A percentile compares a stretch with the other conserved stretches of the same genome.
phyloP scores from a whole-genome alignment of 805 yeast species.

The Groenewaldozyma tartarivorans region DNA sequence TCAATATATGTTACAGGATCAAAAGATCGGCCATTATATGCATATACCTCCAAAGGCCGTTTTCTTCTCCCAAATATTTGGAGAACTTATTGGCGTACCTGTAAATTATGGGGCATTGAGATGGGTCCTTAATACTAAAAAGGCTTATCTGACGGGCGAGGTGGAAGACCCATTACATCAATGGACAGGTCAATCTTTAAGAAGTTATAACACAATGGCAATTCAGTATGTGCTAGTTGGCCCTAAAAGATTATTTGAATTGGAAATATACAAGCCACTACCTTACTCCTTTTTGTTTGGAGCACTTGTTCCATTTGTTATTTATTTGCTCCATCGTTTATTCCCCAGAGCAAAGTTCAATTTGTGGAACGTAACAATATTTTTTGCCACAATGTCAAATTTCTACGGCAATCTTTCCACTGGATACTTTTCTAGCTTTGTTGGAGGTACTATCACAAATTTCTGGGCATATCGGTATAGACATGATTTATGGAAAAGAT shows the following conservation, averaged over 20 bases:
- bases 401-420: conserved; percentile 10
- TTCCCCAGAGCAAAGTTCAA: conserved; percentile 7
- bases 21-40: conserved; percentile 51
- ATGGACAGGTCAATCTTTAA: conserved; percentile 7
- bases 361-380: conserved; percentile 11
- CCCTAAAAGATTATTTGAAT: conserved; percentile 1
- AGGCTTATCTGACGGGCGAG: conserved; percentile 3
- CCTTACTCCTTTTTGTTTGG: conserved; percentile 8
- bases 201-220: conserved; percentile 6
- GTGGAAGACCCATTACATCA: conserved; percentile 6
- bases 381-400: conserved; percentile 8
- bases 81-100: conserved; percentile 14
- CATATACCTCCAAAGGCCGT: conserved; percentile 18
- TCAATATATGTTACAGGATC: conserved; percentile 33
- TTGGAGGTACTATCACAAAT: conserved; percentile 10
- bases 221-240: conserved; percentile 8
- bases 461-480: conserved; percentile 8
- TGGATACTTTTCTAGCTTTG: conserved; percentile 6
- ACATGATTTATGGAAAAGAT: conserved; percentile 10
- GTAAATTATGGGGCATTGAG: conserved; percentile 8
- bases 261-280: conserved; percentile 3
- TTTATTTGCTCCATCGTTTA: conserved; percentile 3
- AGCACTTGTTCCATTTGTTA: conserved; percentile 5
- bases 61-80: conserved; percentile 22
- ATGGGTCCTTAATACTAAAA: conserved; percentile 7